A percentile compares a stretch with the other conserved stretches of the same genome.
Conservation (phyloP, 2,329 filamentous ascomycete genomes). For the Exutisphaerella laricina region DNA sequence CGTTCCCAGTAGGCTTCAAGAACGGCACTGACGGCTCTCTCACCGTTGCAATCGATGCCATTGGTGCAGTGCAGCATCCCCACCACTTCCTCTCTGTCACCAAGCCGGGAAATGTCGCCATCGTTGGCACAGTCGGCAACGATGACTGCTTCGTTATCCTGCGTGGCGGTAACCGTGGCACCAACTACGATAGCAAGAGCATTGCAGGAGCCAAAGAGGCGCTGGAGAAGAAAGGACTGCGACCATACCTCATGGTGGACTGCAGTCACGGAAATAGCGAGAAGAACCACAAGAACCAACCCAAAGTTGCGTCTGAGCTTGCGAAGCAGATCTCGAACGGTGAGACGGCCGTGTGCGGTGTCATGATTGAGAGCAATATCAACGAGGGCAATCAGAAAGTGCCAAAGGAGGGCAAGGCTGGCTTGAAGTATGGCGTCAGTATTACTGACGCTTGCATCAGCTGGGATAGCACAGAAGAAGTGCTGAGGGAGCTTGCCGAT, state of each 20-base stretch:
- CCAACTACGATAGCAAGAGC: conserved; percentile 85
- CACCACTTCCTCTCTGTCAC: conserved; percentile 98
- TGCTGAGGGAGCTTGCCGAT: conserved; percentile 70
- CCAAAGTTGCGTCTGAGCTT: conserved; percentile 76
- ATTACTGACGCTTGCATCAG: conserved; percentile 97
- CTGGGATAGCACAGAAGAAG: conserved; percentile 81
- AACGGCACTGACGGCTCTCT: conserved; percentile 94
- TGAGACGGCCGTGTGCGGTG: conserved; percentile 84
- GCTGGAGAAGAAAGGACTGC: conserved; percentile 65
- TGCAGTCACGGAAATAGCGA: conserved; percentile 83
- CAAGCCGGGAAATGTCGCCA: conserved; percentile 90
- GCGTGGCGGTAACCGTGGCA: conserved; percentile 84
- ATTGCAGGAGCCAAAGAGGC: conserved; percentile 78
- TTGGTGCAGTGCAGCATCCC: conserved; percentile 82
- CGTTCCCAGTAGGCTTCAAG: conserved; percentile 99
- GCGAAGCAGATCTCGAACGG: conserved; percentile 81
- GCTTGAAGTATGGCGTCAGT: conserved; percentile 86
- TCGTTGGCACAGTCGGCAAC: conserved; percentile 90
- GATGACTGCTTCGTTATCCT: conserved; percentile 97
- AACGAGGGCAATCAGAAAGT: conserved; percentile 92
- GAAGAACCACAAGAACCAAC: conserved; percentile 97
- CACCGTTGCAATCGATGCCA: conserved; percentile 87
- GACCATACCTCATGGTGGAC: conserved; percentile 84
- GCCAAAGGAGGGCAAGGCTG: conserved; percentile 74
- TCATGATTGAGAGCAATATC: conserved; percentile 99